Evolutionary conservation across 129 eudicot species (phyloP).

Genomic region (Artemisia annua): DNA sequence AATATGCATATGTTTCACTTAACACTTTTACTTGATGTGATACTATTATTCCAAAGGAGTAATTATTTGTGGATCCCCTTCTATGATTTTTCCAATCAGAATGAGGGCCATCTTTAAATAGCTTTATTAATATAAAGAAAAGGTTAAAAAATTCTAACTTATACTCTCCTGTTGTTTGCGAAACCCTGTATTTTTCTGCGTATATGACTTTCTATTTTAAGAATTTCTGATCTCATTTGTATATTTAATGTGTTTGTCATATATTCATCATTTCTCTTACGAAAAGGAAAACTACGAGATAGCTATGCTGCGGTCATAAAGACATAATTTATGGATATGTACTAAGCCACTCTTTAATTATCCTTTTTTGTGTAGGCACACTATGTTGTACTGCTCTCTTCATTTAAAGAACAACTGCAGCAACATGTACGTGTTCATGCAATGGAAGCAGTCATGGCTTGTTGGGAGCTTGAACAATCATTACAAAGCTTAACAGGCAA

Average conservation of each 20-base stretch:
- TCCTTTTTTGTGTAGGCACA: slow-evolving; percentile 58
- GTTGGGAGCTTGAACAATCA: slow-evolving; percentile 94
- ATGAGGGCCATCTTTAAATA: not conserved
- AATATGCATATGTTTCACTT: slow-evolving; percentile 26
- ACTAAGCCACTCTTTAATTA: not conserved
- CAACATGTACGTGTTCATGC: slow-evolving; percentile 98
- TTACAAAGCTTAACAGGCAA: slow-evolving; percentile 87
- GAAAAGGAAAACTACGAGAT: too few species aligned
- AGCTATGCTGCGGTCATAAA: too few species aligned
- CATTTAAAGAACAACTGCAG: slow-evolving; percentile 91
- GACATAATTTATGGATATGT: too few species aligned
- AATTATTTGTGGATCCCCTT: slow-evolving; percentile 28
- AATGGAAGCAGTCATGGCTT: slow-evolving; percentile 98
- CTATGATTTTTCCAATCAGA: slow-evolving; percentile 19
- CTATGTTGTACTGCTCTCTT: slow-evolving; percentile 77
- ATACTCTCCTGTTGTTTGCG: slow-evolving; percentile 15
- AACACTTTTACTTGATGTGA: slow-evolving; percentile 34
- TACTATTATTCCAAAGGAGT: slow-evolving; percentile 32
- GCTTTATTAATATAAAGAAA: not conserved
- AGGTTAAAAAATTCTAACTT: not conserved
- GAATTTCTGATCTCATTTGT: slow-evolving; percentile 16
- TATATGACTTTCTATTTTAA: slow-evolving; percentile 17
- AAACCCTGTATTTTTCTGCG: not conserved
- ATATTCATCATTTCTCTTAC: not conserved
- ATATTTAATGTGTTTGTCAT: slow-evolving; percentile 7